Base-by-base conservation (phyloP, 257 asterid species). In the Nicotiana obtusifolia region DNA sequence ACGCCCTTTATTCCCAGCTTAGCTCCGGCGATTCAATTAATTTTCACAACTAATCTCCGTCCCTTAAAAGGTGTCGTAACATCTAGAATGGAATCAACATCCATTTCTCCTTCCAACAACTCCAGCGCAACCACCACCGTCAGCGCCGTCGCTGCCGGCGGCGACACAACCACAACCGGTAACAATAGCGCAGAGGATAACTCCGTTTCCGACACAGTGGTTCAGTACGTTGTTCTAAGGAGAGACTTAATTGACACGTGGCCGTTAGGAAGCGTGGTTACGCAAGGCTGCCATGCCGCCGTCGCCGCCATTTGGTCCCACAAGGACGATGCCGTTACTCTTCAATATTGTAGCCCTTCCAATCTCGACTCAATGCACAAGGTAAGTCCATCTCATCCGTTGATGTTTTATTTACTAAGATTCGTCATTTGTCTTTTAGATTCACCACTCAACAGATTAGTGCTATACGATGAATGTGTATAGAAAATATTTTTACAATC, bases 241-340 rank as follows among this genome's bases (percentile, higher is more conserved):
- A 83, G 99, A 84, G 99, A 95, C 88, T 77, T 95, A 37, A 92
- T 95, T 77, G 97, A 92, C 82, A 61, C 92, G 68, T 95, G 98
- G 99, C 97, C 99, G 26, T 86, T 95, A 28, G 99, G 99, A 57
- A 95, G 99, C 82, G 87, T 91, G 67, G 90, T 94, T 7, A 91
- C 98, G 15, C 99, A 94, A 89, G 98, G 99, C 47, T 95, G 98
- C 89, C 97, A 95, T 87, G 99, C 98, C 87, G 87, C 99, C 80
- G 97, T 95, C 69, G 98, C 97, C 57, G 97, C 98, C 33, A 86
- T 95, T 60, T 91, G 95, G 94, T 59, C 87, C 47, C 86, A 89
- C 86, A 94, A 88, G 89, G 97, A 90, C 19, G 98, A 95, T 76
- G 89, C 91, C 15, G 78, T 87, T 53, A 95, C 99, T 41, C 89